Conservation (phyloP, 108 stramenopile species). For the Nitzschia sp. region DNA sequence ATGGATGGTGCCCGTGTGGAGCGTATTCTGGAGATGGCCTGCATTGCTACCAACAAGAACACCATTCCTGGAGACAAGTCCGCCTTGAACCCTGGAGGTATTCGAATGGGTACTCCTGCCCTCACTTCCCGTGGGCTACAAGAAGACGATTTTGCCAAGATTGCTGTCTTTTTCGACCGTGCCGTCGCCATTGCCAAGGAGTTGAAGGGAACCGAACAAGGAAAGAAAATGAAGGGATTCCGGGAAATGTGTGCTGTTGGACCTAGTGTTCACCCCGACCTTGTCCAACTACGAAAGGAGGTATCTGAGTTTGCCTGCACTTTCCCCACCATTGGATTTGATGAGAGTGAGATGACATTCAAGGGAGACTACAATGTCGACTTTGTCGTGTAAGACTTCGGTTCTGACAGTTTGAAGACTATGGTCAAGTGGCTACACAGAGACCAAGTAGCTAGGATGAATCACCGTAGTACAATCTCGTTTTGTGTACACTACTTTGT, state of each 20-base stretch:
- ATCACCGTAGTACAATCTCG: no score
- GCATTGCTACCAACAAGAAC: constrained; percentile 96
- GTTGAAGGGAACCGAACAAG: constrained; percentile 78
- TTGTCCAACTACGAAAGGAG: constrained; percentile 84
- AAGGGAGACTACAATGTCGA: constrained; percentile 85
- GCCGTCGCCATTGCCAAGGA: constrained; percentile 90
- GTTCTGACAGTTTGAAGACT: background rate
- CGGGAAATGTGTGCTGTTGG: constrained; percentile 90
- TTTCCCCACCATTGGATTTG: constrained; percentile 97
- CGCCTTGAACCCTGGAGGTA: constrained; percentile 95
- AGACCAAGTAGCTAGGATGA: no score
- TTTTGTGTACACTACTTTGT: no score
- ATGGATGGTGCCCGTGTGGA: constrained; percentile 99
- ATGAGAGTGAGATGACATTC: constrained; percentile 84
- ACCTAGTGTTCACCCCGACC: constrained; percentile 83
- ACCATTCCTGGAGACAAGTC: constrained; percentile 95
- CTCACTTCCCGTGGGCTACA: constrained; percentile 94
- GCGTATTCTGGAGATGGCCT: constrained; percentile 92
- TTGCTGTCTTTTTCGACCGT: constrained; percentile 95
- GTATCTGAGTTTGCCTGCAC: constrained; percentile 89
- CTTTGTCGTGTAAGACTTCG: constrained; percentile 57
- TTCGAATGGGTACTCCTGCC: constrained; percentile 99
- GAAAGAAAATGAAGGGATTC: constrained; percentile 90
- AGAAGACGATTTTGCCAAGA: constrained; percentile 97
- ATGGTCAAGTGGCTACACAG: background rate